Evolutionary conservation across 805 yeast species (phyloP).

Genomic region (Yarrowia hollandica): DNA sequence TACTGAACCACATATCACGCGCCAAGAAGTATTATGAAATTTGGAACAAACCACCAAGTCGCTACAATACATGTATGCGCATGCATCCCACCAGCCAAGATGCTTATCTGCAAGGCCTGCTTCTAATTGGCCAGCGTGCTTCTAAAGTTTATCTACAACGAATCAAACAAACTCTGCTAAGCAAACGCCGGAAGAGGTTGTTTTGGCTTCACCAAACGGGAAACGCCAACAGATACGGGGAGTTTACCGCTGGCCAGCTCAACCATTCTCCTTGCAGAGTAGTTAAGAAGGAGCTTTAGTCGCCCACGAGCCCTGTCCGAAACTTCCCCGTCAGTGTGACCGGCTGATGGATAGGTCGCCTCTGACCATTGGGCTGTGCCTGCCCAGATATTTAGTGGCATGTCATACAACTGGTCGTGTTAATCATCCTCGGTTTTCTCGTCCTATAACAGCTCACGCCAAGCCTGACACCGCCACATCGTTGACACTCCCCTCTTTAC

Average conservation of each 20-base stretch:
- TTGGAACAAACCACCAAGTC: background rate
- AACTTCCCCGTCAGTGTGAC: background rate
- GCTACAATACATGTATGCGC: background rate
- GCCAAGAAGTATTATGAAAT: slow-evolving; percentile 22
- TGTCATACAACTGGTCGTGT: background rate
- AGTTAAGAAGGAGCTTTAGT: background rate
- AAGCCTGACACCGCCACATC: slow-evolving; percentile 3
- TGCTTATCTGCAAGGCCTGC: background rate
- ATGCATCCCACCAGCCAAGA: slow-evolving; percentile 16
- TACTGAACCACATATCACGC: background rate
- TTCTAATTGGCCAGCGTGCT: background rate
- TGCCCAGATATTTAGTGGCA: slow-evolving; percentile 3
- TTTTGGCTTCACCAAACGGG: background rate
- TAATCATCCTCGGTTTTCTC: background rate
- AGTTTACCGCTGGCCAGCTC: background rate
- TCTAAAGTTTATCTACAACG: slow-evolving; percentile 17
- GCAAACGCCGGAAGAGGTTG: slow-evolving; percentile 18
- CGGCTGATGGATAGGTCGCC: no score
- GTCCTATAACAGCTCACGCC: background rate
- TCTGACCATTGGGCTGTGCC: background rate
- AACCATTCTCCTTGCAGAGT: background rate
- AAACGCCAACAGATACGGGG: background rate
- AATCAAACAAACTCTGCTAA: slow-evolving; percentile 13
- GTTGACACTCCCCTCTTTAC: slow-evolving; percentile 6
- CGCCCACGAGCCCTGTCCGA: background rate